Conservation (phyloP, 2,329 filamentous ascomycete genomes). For the Dendrostoma leiphaemia region DNA sequence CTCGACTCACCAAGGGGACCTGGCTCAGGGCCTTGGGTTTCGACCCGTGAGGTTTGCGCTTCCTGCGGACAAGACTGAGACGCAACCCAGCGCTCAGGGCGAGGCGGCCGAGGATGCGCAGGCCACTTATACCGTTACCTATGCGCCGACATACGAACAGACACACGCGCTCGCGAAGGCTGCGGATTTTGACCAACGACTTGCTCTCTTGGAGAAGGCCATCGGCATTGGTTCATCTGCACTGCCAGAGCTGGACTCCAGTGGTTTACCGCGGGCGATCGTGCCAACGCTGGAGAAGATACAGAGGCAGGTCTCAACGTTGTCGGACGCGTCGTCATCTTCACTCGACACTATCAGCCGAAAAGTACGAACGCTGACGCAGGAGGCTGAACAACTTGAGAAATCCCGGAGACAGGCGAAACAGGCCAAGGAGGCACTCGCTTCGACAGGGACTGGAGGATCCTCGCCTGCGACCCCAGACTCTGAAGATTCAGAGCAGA, state of each 20-base stretch:
- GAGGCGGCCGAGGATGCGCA: constrained; percentile 27
- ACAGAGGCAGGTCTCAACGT: constrained; percentile 73
- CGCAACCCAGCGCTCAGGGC: constrained; percentile 22
- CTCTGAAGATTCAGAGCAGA: constrained; percentile 63
- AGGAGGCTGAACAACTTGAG: constrained; percentile 71
- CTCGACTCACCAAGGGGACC: constrained; percentile 33
- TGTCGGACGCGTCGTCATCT: constrained; percentile 70
- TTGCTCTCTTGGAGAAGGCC: constrained; percentile 74
- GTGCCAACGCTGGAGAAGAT: constrained; percentile 79
- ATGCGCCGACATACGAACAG: constrained; percentile 63
- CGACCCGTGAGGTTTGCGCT: constrained; percentile 22
- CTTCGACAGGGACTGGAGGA: constrained; percentile 34
- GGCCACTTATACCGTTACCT: constrained; percentile 63
- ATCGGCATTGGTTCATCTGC: constrained; percentile 75
- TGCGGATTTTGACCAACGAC: constrained; percentile 82
- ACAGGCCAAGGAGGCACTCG: constrained; percentile 58
- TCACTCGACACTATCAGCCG: constrained; percentile 71
- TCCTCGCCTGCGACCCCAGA: constrained; percentile 32
- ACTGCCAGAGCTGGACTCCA: constrained; percentile 59
- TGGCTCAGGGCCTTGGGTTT: constrained; percentile 25
- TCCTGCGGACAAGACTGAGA: constrained; percentile 20
- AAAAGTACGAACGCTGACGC: constrained; percentile 65
- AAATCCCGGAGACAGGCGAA: constrained; percentile 63
- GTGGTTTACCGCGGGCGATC: constrained; percentile 64
- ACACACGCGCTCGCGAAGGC: constrained; percentile 74